Evolutionary conservation across 257 asterid species (phyloP).

Genomic region (Handroanthus guayacan): DNA sequence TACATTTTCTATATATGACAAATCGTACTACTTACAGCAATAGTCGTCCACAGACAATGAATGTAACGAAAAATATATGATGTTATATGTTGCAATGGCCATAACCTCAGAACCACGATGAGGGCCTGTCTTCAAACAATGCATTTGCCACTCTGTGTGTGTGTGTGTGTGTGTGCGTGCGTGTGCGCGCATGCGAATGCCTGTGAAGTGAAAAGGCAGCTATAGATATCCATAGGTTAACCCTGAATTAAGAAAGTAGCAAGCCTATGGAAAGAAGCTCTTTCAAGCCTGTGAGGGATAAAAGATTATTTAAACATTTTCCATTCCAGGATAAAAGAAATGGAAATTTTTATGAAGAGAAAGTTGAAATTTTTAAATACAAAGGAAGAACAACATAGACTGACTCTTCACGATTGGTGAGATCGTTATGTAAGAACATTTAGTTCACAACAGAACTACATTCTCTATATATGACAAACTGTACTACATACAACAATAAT

Average conservation of each 20-base stretch:
- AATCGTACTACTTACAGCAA: slow-evolving; percentile 73
- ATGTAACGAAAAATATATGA: slow-evolving; percentile 17
- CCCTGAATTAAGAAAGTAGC: too few relatives aligned
- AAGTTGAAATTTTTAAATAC: slow-evolving; percentile 23
- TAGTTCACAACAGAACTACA: slow-evolving; percentile 20
- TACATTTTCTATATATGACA: slow-evolving; percentile 40
- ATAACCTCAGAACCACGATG: slow-evolving; percentile 86
- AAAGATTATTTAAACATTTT: too few relatives aligned
- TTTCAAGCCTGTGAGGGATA: too few relatives aligned
- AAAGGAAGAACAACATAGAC: slow-evolving; percentile 33
- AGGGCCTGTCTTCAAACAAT: slow-evolving; percentile 59
- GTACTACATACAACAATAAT: slow-evolving; percentile 72
- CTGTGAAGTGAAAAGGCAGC: too few relatives aligned
- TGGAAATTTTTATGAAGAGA: background rate
- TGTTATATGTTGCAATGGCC: slow-evolving; percentile 87
- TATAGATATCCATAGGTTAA: too few relatives aligned
- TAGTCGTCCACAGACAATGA: slow-evolving; percentile 26
- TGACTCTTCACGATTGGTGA: slow-evolving; percentile 41
- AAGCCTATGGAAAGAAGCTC: too few relatives aligned
- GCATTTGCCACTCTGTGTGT: too few relatives aligned
- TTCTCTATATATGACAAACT: slow-evolving; percentile 41
- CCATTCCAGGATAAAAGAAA: too few relatives aligned
- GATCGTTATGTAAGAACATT: slow-evolving; percentile 26
- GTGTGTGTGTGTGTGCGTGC: too few relatives aligned
- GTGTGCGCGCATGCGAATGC: too few relatives aligned